These are phyloP conservation scores for Codiaeum variegatum DNA, from an alignment of 441 rosid species.

Conservation along the genomic window DNA sequence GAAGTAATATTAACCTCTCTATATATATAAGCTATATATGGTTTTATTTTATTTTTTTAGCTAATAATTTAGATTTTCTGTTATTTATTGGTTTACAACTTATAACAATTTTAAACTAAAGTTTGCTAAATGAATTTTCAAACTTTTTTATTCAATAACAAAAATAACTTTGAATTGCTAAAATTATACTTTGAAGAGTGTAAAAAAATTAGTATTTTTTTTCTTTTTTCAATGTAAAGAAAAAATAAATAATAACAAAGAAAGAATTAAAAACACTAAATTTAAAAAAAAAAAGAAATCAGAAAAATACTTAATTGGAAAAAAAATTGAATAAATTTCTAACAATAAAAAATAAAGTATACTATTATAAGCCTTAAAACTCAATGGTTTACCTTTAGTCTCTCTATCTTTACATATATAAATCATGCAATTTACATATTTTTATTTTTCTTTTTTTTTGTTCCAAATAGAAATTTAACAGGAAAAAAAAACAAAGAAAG, in stretches of 20 bases:
- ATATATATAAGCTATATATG: too few relatives aligned
- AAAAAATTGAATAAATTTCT: not conserved
- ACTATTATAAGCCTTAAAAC: not conserved
- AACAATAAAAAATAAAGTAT: not conserved
- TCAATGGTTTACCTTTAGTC: conserved; percentile 18
- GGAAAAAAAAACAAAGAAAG: too few relatives aligned
- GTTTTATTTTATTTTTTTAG: too few relatives aligned
- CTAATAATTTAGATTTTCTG: not conserved
- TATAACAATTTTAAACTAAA: too few relatives aligned
- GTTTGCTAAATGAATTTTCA: not conserved
- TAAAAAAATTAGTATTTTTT: too few relatives aligned
- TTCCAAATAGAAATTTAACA: not conserved
- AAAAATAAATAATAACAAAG: too few relatives aligned
- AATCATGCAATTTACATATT: not conserved
- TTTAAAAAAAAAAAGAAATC: too few relatives aligned
- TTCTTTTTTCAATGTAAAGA: too few relatives aligned
- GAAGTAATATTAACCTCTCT: too few relatives aligned
- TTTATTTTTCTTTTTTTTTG: not conserved
- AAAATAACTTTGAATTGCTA: not conserved
- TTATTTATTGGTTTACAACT: too few relatives aligned
- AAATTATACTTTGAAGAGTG: too few relatives aligned
- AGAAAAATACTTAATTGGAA: not conserved
- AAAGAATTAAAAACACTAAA: too few relatives aligned
- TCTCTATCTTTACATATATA: not conserved
- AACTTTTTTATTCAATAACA: not conserved